phyloP scores from a whole-genome alignment of 225 moss, liverwort and hornwort genomes.

The Asterella californica region DNA sequence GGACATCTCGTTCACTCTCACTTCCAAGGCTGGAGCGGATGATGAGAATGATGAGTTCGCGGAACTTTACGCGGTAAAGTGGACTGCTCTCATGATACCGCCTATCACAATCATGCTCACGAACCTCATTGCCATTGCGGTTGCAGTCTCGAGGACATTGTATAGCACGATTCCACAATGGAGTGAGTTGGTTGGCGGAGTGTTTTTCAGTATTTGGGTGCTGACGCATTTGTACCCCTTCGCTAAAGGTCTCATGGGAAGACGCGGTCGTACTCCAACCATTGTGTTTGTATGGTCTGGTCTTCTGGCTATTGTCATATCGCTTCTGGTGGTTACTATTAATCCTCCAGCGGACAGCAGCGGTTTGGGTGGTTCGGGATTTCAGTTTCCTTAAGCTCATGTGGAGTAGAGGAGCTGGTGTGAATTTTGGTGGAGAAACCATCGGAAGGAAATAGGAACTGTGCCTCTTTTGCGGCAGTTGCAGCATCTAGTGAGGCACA shows the following conservation, averaged over 20 bases:
- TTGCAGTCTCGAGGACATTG: constrained; percentile 69
- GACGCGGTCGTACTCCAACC: constrained; percentile 77
- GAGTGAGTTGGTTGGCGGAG: constrained; percentile 86
- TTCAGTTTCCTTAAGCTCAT: constrained; percentile 33
- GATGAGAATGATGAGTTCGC: constrained; percentile 46
- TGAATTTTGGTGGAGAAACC: constrained; percentile 16
- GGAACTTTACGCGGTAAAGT: constrained; percentile 38
- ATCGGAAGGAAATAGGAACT: neutral
- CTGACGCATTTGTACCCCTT: constrained; percentile 80
- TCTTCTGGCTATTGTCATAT: constrained; percentile 78
- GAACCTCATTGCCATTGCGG: constrained; percentile 72
- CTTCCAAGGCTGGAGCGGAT: constrained; percentile 36
- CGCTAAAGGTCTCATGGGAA: constrained; percentile 94
- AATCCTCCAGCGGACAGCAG: constrained; percentile 45
- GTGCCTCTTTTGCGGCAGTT: neutral
- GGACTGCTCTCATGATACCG: constrained; percentile 36
- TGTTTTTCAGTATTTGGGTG: constrained; percentile 84
- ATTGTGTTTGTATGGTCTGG: constrained; percentile 90
- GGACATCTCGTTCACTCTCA: constrained; percentile 39
- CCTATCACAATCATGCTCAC: constrained; percentile 63
- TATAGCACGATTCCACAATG: constrained; percentile 57
- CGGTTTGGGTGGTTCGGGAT: constrained; percentile 28
- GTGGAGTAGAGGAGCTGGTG: neutral
- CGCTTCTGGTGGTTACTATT: constrained; percentile 77
- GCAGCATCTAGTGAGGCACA: neutral